Evolutionary conservation across 495 filamentous ascomycete genomes (phyloP).

Genomic region (Talaromyces nanjingensis): DNA sequence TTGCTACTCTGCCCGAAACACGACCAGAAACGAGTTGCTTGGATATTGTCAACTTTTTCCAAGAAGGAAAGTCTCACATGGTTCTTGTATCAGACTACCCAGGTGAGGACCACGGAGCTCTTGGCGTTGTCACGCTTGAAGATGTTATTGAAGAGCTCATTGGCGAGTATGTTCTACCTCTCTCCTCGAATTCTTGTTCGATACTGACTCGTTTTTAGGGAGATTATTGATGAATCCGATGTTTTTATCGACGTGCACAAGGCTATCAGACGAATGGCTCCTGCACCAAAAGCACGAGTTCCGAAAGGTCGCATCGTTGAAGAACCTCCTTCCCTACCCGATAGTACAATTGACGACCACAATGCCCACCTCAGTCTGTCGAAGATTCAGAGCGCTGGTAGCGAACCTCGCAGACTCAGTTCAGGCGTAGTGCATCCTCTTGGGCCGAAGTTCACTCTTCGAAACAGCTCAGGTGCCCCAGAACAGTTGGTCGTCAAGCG

Average conservation of each 20-base stretch:
- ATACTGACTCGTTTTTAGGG: slow-evolving; percentile 36
- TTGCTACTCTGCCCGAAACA: slow-evolving; percentile 93
- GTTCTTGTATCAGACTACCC: slow-evolving; percentile 88
- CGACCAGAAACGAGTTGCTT: slow-evolving; percentile 90
- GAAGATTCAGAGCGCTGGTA: neutral
- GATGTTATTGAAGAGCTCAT: slow-evolving; percentile 98
- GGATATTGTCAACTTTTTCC: slow-evolving; percentile 98
- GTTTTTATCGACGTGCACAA: slow-evolving; percentile 97
- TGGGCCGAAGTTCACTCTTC: slow-evolving; percentile 40
- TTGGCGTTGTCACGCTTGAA: slow-evolving; percentile 92
- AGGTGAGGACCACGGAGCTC: slow-evolving; percentile 77
- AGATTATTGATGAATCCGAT: slow-evolving; percentile 85
- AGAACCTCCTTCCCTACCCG: slow-evolving; percentile 28
- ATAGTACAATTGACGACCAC: slow-evolving; percentile 15
- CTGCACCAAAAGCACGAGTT: slow-evolving; percentile 55
- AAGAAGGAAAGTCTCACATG: slow-evolving; percentile 99
- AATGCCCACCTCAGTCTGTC: neutral
- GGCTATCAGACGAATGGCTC: slow-evolving; percentile 75
- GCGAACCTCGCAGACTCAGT: slow-evolving; percentile 7
- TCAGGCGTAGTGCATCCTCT: slow-evolving; percentile 17
- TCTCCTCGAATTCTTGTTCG: neutral
- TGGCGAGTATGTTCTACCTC: slow-evolving; percentile 70
- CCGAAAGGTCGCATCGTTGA: slow-evolving; percentile 52
- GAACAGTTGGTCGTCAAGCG: slow-evolving; percentile 30
- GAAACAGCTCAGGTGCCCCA: slow-evolving; percentile 20